These are phyloP conservation scores for Panaeolus cyanescens DNA, from an alignment of 768 basidiomycete species.

Conservation along the genomic window DNA sequence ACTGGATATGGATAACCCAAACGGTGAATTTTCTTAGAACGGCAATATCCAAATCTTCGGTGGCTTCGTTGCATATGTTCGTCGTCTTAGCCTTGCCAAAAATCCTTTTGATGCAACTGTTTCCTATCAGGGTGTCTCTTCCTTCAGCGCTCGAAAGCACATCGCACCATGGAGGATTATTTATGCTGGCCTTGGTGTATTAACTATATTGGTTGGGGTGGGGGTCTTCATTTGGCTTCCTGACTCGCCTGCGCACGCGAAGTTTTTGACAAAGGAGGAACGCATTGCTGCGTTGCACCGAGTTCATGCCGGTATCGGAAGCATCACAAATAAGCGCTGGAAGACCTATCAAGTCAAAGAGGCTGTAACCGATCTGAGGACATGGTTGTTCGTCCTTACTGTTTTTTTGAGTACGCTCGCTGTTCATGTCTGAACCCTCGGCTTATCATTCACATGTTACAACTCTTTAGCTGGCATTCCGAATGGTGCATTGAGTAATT, in stretches of 20 bases:
- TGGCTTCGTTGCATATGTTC: conserved; percentile 63
- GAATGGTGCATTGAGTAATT: conserved; percentile 64
- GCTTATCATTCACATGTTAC: conserved; percentile 11
- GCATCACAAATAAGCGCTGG: conserved; percentile 58
- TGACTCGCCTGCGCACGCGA: conserved; percentile 65
- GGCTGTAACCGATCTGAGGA: conserved; percentile 56
- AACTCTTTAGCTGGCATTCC: conserved; percentile 66
- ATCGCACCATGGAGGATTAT: conserved; percentile 64
- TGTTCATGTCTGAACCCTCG: neutral
- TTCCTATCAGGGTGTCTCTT: conserved; percentile 66
- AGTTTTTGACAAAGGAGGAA: conserved; percentile 57
- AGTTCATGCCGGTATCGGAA: conserved; percentile 66
- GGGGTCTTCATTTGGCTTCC: conserved; percentile 62
- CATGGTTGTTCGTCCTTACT: conserved; percentile 63
- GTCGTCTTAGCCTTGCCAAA: conserved; percentile 8
- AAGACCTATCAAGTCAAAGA: conserved; percentile 62
- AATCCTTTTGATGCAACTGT: conserved; percentile 22
- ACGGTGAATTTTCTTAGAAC: conserved; percentile 37
- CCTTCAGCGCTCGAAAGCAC: conserved; percentile 44
- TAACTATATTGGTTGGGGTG: conserved; percentile 61
- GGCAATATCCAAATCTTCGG: conserved; percentile 62
- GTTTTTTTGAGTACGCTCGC: conserved; percentile 53
- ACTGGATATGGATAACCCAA: neutral
- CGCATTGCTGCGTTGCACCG: conserved; percentile 64
- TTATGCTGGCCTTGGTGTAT: conserved; percentile 58